These are phyloP conservation scores for Trichophyton schoenleinii DNA, from an alignment of 2,329 filamentous ascomycete genomes.

Conservation along the genomic window DNA sequence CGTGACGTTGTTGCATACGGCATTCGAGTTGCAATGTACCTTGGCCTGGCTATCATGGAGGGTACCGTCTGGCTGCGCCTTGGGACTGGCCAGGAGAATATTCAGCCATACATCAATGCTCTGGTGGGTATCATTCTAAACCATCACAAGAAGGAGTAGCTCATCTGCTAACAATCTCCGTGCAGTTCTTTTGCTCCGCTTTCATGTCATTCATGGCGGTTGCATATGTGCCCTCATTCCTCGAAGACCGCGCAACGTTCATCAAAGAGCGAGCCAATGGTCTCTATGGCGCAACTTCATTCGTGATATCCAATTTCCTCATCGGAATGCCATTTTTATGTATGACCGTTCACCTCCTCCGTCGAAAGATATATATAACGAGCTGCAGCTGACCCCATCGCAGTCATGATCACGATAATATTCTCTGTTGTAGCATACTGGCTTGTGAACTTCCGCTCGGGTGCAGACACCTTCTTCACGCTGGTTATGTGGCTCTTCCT, in stretches of 20 bases:
- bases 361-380: background rate
- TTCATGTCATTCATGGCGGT: constrained; percentile 76
- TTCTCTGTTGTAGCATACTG: constrained; percentile 70
- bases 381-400: background rate
- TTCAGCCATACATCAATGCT: constrained; percentile 71
- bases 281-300: constrained; percentile 59
- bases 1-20: constrained; percentile 75
- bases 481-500: constrained; percentile 79
- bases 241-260: constrained; percentile 64
- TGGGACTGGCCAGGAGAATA: constrained; percentile 53
- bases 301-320: constrained; percentile 67
- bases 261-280: constrained; percentile 71
- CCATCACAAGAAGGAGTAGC: background rate
- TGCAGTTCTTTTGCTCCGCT: constrained; percentile 53
- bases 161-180: background rate
- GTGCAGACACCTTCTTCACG: constrained; percentile 54
- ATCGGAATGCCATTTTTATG: constrained; percentile 69
- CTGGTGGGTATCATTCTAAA: constrained; percentile 38
- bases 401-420: constrained; percentile 58
- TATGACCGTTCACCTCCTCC: constrained; percentile 19
- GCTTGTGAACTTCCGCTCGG: constrained; percentile 62
- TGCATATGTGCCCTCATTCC: constrained; percentile 70
- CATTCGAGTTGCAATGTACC: constrained; percentile 72
- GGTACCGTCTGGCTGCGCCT: constrained; percentile 76
- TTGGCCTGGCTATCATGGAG: constrained; percentile 69